These are phyloP conservation scores for Friedmanniomyces endolithicus DNA, from an alignment of 495 filamentous ascomycete species.

Conservation along the genomic window DNA sequence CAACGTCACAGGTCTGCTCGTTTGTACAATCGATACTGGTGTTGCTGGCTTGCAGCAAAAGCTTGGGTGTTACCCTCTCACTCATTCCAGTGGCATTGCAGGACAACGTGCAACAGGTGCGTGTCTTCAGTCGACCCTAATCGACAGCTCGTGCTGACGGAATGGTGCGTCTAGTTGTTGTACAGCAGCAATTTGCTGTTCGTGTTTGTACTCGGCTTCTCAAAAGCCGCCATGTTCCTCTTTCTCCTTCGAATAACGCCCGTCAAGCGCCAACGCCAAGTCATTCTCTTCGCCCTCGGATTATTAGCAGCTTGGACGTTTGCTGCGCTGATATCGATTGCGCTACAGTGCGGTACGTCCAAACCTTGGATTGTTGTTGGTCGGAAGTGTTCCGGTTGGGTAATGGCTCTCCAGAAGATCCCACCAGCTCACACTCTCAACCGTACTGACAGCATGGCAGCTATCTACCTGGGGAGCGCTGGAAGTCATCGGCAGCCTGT, in stretches of 20 bases:
- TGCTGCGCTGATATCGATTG: too few relatives aligned
- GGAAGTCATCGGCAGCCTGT: too few relatives aligned
- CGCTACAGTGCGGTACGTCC: constrained; percentile 3
- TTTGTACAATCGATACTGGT: constrained; percentile 1
- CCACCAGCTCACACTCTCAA: too few relatives aligned
- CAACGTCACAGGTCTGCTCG: neutral
- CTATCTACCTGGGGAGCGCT: too few relatives aligned
- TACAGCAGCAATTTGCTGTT: constrained; percentile 9
- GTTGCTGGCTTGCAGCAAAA: neutral
- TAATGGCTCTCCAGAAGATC: neutral
- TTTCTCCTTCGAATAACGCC: neutral
- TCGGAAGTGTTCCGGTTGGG: constrained; percentile 2
- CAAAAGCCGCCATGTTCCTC: neutral
- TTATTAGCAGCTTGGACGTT: neutral
- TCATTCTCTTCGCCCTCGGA: neutral
- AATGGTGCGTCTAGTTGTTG: neutral
- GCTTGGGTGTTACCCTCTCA: neutral
- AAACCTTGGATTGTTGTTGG: constrained; percentile 3
- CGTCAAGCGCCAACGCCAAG: neutral
- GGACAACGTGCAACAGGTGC: neutral
- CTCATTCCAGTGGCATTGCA: neutral
- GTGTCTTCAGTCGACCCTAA: too few relatives aligned
- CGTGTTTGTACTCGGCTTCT: neutral
- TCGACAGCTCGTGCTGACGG: neutral
- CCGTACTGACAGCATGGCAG: too few relatives aligned